phyloP scores from a whole-genome alignment of 169 alveolate genomes.

The Plasmodium cynomolgi region DNA sequence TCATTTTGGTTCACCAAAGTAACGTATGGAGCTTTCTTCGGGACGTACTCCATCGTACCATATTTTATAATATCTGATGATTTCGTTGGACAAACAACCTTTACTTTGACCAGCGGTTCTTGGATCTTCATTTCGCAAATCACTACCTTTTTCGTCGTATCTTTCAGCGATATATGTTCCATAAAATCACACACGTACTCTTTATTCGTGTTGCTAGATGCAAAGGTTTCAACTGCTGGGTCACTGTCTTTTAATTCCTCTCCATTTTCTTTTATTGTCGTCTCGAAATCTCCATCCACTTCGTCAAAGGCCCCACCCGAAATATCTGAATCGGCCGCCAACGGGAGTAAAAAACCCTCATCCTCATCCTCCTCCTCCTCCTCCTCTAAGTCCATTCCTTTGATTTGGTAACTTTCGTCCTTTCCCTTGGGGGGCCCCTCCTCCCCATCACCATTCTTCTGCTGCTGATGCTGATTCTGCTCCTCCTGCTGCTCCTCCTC shows the following conservation, averaged over 20 bases:
- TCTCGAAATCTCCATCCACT: not conserved
- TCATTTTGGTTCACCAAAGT: not conserved
- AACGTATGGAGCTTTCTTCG: conserved; percentile 65
- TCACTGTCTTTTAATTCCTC: not conserved
- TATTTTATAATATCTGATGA: not conserved
- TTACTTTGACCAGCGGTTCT: conserved; percentile 50
- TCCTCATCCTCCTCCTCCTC: not conserved
- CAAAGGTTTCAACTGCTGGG: not conserved
- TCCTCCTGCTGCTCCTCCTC: not conserved
- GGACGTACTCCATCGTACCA: conserved; percentile 2
- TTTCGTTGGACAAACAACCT: conserved; percentile 41
- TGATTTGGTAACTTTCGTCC: not conserved
- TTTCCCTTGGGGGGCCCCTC: not conserved
- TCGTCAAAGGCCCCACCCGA: not conserved
- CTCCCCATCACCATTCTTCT: not conserved
- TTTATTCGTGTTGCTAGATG: conserved; percentile 37
- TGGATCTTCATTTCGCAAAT: conserved; percentile 20
- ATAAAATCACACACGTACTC: conserved; percentile 68
- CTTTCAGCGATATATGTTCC: conserved; percentile 4
- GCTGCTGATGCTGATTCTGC: too few relatives aligned
- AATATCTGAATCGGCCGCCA: not conserved
- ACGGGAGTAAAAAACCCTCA: not conserved
- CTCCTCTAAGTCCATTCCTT: not conserved
- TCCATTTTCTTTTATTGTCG: not conserved
- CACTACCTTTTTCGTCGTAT: not conserved